Base-by-base conservation (phyloP, 148 eudicot genomes). In the Nyssa sinensis region DNA sequence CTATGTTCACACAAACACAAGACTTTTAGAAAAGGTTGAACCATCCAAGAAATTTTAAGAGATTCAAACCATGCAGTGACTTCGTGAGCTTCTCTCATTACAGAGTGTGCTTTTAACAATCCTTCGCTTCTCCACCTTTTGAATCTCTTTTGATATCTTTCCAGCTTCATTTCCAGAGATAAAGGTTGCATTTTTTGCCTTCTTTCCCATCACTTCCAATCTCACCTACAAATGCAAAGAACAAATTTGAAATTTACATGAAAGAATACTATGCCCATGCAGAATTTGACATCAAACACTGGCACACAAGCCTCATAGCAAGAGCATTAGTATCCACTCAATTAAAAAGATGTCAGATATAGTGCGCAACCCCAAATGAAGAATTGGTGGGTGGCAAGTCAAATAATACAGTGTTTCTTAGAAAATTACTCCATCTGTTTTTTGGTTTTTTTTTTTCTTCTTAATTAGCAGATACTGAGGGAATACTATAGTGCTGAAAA, bases 141-240 rank as follows among this genome's bases (percentile, higher is more conserved):
- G 94, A 16, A 95, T 95, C 87, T 95, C 99, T 78, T 86, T 95
- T 25, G 94, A 84, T 74, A 95, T 88, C 84, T 95, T 95, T 72
- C 84, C 92, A 75, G 99, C 99, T 72, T 95, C 99, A 75, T 84
- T 85, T 79, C 99, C 99, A 62, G 94, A 89, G 13, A 95, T 95
- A 62, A 88, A 95, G 5, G 94, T 84, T n/a, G 99, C 99, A 83
- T 95, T 95, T 74, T 95, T 95, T 16, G 98, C 98, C 73, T 95
- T 95, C 76, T 93, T 95, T 23, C 99, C 97, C 94, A 95, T 91
- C 70, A 95, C 94, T 84, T 95, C 99, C 7, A 95, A 80, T 79
- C 77, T 90, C 74, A 91, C 98, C 99, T 95, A 80, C 34, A 83
- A 53, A 63, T 47, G 33, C 41, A 77, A n/a, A n/a, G n/a, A 3